Base-by-base conservation (phyloP, 2,329 filamentous ascomycete genomes). In the Dendryphion nanum region DNA sequence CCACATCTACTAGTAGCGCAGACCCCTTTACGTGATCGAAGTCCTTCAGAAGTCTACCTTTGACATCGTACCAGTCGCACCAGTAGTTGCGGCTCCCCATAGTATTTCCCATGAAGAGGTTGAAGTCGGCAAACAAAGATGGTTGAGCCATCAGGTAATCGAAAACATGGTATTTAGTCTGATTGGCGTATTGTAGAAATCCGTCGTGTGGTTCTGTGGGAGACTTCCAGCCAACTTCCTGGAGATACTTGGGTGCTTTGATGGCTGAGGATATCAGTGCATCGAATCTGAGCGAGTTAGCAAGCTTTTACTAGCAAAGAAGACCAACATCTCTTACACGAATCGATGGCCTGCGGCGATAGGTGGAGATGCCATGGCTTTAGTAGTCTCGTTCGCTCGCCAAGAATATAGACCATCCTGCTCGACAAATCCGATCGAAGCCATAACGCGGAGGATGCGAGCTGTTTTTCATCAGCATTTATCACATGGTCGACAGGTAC, bases 31-130 rank as follows among this genome's bases (percentile, higher is more conserved):
- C 8, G 8, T n/a, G 23, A n/a, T 49, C 40, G 18, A 47, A 47
- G 8, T 29, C 44, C 8, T 21, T 18, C 5, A 47, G 15, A 3
- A 50, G 29, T n/a, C 31, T 17, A 6, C 39, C 37, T 19, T 35
- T 4, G 15, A 50, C 42, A 18, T 45, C 41, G 14, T 43, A 50
- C 47, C 44, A 47, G 5, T 50, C 41, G 30, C 35, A 28, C 44
- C 44, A 50, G 18, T 41, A 43, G 18, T 45, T 34, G 14, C 41
- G 37, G 13, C 26, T 32, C 6, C 46, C 46, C 38, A 44, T 37
- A 2, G 44, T 44, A 19, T 44, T 41, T 7, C 46, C 46, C 46
- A 49, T 49, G 36, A 47, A 49, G n/a, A 42, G 15, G 16, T 49
- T 42, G 37, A 49, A 49, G 19, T 44, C 46, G 5, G 32, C 29